Base-by-base conservation (phyloP, 768 basidiomycete genomes). In the Lactifluus echinatus region DNA sequence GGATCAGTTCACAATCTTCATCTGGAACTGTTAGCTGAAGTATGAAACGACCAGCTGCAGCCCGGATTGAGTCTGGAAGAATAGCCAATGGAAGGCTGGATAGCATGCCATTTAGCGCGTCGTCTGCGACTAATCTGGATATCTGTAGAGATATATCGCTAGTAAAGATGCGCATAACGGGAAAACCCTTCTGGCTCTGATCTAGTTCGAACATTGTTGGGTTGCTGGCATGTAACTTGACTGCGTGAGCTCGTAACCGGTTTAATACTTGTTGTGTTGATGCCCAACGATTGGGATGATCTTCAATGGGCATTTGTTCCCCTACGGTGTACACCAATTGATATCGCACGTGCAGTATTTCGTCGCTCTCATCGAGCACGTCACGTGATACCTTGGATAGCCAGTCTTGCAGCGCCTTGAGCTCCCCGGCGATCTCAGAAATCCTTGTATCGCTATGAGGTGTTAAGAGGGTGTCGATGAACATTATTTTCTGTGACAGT, bases 401-500 rank as follows among this genome's bases (percentile, higher is more conserved):
- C 39, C 39, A 40, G 14, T 40, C 39, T 15, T 40, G 39, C 31
- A 31, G 31, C 4, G 31, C 31, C 31, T 31, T 31, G 31, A 31
- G 31, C 31, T 31, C 31, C 5, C 31, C 31, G 4, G 31, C 31
- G 31, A 31, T 31, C 10, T 31, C 31, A 31, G 31, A 31, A 5
- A 34, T 45, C 31, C 24, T 8, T 12, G 1, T 0, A 31, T 47
- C 36, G 12, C 34, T 12, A 43, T 33, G 2, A 71, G 49, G 17
- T 70, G 66, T 28, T 63, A 66, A 14, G 23, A 53, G 42, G 0
- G 19, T 33, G 57, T 81, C 75, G 21, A 80, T 66, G 3, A 69
- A 72, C 71, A 78, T 73, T 10, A 81, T 67, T 59, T 73, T 71
- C 53, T 40, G 39, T 19, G 39, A 40, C 4, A 40, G 39, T 15